phyloP scores from a whole-genome alignment of 306 rosid genomes.

The Vigna reflexopilosa region DNA sequence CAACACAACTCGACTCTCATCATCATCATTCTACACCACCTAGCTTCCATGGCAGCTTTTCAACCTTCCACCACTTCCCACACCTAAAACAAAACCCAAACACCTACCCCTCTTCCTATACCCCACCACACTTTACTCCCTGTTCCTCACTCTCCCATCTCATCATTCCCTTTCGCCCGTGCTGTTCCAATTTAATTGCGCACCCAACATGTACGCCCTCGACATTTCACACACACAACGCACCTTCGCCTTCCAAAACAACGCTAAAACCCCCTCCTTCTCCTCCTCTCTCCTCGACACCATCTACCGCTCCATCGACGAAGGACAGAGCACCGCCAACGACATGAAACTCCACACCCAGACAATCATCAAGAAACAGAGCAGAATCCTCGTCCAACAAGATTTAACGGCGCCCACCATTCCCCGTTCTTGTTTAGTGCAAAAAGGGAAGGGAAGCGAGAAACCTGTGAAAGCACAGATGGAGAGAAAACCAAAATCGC shows the following conservation, averaged over 20 bases:
- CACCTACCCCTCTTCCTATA: not conserved
- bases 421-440: constrained; percentile 54
- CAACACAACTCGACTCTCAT: not conserved
- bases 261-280: constrained; percentile 64
- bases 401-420: constrained; percentile 34
- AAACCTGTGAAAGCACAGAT: constrained; percentile 29
- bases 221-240: constrained; percentile 41
- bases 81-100: constrained; percentile 23
- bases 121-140: constrained; percentile 18
- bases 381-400: constrained; percentile 40
- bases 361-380: constrained; percentile 54
- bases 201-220: constrained; percentile 51
- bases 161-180: constrained; percentile 43
- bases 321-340: constrained; percentile 45
- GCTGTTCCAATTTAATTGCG: constrained; percentile 27
- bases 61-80: not conserved
- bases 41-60: constrained; percentile 54
- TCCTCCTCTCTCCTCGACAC: constrained; percentile 80
- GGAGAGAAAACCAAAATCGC: constrained; percentile 52
- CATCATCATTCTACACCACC: constrained; percentile 19
- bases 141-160: constrained; percentile 37
- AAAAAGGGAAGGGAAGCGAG: constrained; percentile 52
- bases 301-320: constrained; percentile 87
- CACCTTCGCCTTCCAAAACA: not conserved
- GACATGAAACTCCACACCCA: constrained; percentile 58